A percentile compares a stretch with the other conserved stretches of the same genome.
Conservation (phyloP, 2,329 filamentous ascomycete species). For the Zarea fungicola region DNA sequence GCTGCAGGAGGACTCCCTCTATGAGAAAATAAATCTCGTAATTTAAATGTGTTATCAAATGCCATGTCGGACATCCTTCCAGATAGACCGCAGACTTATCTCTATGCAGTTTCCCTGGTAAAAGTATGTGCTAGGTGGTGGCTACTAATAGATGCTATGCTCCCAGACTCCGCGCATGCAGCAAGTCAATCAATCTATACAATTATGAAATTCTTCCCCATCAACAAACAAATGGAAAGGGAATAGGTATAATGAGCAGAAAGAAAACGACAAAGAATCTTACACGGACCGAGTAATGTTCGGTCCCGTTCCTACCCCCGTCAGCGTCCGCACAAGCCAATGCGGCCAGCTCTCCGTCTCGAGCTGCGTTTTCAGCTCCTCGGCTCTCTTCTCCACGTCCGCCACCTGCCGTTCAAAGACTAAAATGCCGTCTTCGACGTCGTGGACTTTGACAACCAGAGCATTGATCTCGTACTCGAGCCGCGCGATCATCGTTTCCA, state of each 20-base stretch:
- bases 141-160: background rate
- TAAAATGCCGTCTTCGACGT: conserved; percentile 76
- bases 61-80: too few relatives aligned
- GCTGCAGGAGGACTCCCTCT: too few relatives aligned
- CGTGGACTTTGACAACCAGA: conserved; percentile 73
- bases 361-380: conserved; percentile 57
- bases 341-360: conserved; percentile 60
- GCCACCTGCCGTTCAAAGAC: conserved; percentile 76
- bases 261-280: conserved; percentile 2
- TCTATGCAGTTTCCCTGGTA: background rate
- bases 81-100: background rate
- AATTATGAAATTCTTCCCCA: background rate
- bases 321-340: conserved; percentile 58
- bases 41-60: background rate
- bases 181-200: background rate
- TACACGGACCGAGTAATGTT: conserved; percentile 40
- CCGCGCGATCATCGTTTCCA: conserved; percentile 76
- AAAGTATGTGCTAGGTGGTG: background rate
- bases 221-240: background rate
- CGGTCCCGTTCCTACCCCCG: conserved; percentile 55
- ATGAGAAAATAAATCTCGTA: too few relatives aligned
- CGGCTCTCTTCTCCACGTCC: conserved; percentile 61
- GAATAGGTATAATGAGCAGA: background rate
- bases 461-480: conserved; percentile 87
- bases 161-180: conserved; percentile 7